phyloP scores from a whole-genome alignment of 768 basidiomycete genomes.

The Mycena rosella region DNA sequence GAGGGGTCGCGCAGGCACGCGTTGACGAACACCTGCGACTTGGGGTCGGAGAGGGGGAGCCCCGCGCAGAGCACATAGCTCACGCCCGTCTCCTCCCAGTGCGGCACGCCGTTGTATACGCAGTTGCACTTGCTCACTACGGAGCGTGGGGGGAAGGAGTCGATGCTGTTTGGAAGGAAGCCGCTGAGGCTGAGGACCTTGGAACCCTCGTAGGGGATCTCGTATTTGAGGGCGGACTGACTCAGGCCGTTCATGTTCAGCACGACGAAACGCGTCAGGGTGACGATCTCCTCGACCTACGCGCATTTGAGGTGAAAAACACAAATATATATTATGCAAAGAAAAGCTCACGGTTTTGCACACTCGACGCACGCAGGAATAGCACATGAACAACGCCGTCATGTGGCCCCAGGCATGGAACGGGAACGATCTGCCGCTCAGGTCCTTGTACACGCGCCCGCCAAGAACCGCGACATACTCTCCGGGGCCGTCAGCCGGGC shows the following conservation, averaged over 20 bases:
- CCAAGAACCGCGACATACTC: constrained; percentile 49
- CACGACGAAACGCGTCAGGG: constrained; percentile 45
- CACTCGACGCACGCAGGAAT: constrained; percentile 47
- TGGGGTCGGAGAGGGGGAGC: constrained; percentile 45
- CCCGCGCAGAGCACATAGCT: constrained; percentile 44
- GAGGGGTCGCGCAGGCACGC: constrained; percentile 47
- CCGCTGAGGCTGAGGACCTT: constrained; percentile 47
- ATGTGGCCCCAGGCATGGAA: constrained; percentile 53
- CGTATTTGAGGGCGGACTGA: constrained; percentile 42
- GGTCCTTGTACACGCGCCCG: constrained; percentile 48
- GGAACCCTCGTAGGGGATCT: constrained; percentile 39
- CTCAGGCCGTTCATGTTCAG: constrained; percentile 33
- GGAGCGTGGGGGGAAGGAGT: constrained; percentile 40
- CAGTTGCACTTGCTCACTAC: constrained; percentile 39
- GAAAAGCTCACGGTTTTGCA: constrained; percentile 43
- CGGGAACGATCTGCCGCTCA: constrained; percentile 45
- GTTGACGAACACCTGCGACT: constrained; percentile 45
- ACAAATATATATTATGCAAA: no score
- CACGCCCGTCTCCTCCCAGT: constrained; percentile 47
- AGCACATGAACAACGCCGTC: constrained; percentile 45
- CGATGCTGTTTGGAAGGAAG: constrained; percentile 45
- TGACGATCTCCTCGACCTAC: constrained; percentile 47
- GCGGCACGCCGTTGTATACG: constrained; percentile 33
- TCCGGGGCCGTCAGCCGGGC: constrained; percentile 38
- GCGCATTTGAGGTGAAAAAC: neutral